phyloP scores from a whole-genome alignment of 768 basidiomycete species.

The Dentipellis sp. region DNA sequence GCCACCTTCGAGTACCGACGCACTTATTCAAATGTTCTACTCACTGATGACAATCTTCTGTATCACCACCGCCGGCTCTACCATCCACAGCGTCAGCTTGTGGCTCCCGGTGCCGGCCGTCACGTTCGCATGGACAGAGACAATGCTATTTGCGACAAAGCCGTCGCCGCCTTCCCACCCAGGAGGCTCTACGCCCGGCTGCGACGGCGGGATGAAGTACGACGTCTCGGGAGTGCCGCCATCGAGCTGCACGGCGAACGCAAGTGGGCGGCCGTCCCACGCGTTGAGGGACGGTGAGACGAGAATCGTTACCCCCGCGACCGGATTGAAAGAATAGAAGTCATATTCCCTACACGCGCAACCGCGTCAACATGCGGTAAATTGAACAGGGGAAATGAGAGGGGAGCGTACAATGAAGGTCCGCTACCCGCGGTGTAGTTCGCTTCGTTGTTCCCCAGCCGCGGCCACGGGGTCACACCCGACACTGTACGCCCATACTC shows the following conservation, averaged over 20 bases:
- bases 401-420: conserved; percentile 22
- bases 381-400: background rate
- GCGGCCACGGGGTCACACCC: conserved; percentile 52
- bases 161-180: background rate
- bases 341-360: background rate
- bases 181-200: conserved; percentile 33
- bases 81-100: conserved; percentile 33
- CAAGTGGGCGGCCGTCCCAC: conserved; percentile 38
- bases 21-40: background rate
- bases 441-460: conserved; percentile 33
- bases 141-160: conserved; percentile 45
- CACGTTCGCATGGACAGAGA: conserved; percentile 31
- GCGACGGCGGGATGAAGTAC: conserved; percentile 40
- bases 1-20: too few species aligned
- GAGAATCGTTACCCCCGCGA: conserved; percentile 24
- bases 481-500: conserved; percentile 53
- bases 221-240: conserved; percentile 28
- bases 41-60: conserved; percentile 54
- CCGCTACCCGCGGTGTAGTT: conserved; percentile 57
- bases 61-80: conserved; percentile 50
- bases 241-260: conserved; percentile 43
- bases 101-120: conserved; percentile 17
- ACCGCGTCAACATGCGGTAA: background rate
- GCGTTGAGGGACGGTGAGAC: conserved; percentile 48
- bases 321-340: background rate